phyloP scores from a whole-genome alignment of 2,329 filamentous ascomycete genomes.

The Fusarium pseudoanthophilum region DNA sequence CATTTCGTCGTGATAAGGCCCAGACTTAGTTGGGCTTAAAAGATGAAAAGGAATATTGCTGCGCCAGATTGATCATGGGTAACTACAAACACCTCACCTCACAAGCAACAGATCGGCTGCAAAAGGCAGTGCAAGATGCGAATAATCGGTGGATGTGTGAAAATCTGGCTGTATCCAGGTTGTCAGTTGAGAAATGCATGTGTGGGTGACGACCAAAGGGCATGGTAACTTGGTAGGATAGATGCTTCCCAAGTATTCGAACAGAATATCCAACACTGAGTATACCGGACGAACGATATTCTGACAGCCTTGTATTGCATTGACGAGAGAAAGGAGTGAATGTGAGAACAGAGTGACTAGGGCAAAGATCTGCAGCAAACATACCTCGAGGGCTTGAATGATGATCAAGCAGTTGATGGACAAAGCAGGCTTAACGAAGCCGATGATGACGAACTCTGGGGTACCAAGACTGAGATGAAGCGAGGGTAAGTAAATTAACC shows the following conservation, averaged over 20 bases:
- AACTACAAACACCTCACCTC: constrained; percentile 42
- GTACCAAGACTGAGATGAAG: constrained; percentile 66
- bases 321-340: too few relatives aligned
- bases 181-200: not conserved
- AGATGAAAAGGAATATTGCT: not conserved
- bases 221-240: not conserved
- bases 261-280: not conserved
- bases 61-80: not conserved
- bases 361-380: constrained; percentile 1
- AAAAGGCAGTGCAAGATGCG: constrained; percentile 46
- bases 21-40: not conserved
- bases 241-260: not conserved
- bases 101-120: constrained; percentile 49
- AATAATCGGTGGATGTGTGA: constrained; percentile 46
- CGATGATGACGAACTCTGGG: constrained; percentile 55
- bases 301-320: too few relatives aligned
- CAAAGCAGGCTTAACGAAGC: constrained; percentile 45
- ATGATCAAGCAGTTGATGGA: constrained; percentile 45
- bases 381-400: constrained; percentile 44
- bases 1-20: not conserved
- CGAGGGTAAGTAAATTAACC: constrained; percentile 69
- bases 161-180: constrained; percentile 40
- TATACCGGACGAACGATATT: not conserved
- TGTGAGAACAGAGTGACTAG: not conserved
- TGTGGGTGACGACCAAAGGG: not conserved